phyloP scores from a whole-genome alignment of 2,329 filamentous ascomycete species.

The Fusarium chlamydosporum region DNA sequence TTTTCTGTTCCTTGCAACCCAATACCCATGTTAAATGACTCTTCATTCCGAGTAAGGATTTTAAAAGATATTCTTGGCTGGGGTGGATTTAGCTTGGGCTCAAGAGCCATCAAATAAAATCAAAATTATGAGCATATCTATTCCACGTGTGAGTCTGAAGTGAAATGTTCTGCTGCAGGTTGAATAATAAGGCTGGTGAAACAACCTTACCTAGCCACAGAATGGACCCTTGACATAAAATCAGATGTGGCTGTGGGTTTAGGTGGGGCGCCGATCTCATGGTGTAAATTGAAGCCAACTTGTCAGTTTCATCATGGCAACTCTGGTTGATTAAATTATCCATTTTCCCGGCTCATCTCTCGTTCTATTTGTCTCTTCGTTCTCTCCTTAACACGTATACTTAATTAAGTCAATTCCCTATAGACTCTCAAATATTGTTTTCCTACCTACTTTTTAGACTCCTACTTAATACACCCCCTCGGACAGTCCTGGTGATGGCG shows the following conservation, averaged over 20 bases:
- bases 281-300: constrained; percentile 49
- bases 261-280: constrained; percentile 41
- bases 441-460: neutral
- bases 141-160: neutral
- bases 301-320: constrained; percentile 50
- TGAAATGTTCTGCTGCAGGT: neutral
- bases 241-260: constrained; percentile 31
- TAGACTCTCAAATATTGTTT: neutral
- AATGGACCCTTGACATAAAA: constrained; percentile 27
- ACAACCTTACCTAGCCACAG: constrained; percentile 8
- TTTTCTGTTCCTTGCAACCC: constrained; percentile 39
- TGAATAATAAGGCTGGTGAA: constrained; percentile 16
- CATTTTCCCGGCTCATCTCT: constrained; percentile 30
- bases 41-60: constrained; percentile 38
- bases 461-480: neutral
- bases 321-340: constrained; percentile 33
- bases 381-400: constrained; percentile 25
- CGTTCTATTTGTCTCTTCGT: constrained; percentile 25
- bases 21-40: constrained; percentile 34
- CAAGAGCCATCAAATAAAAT: constrained; percentile 46
- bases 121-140: constrained; percentile 42
- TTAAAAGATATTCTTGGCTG: constrained; percentile 40
- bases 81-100: constrained; percentile 48
- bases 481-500: constrained; percentile 67
- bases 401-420: neutral